These are phyloP conservation scores for Seiridium unicorne DNA, from an alignment of 2,329 filamentous ascomycete genomes.

Conservation along the genomic window DNA sequence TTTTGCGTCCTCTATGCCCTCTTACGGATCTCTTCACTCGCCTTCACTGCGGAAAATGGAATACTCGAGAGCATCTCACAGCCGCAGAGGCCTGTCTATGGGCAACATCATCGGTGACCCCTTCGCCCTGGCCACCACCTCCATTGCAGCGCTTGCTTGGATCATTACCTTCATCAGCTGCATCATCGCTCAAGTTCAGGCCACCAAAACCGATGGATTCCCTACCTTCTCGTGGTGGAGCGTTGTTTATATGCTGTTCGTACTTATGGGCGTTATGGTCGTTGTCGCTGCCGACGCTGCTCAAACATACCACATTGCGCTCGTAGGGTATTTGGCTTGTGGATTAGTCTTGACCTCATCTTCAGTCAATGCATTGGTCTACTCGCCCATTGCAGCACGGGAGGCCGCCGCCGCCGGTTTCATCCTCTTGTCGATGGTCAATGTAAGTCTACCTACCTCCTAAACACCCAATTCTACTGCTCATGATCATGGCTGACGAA, in stretches of 20 bases:
- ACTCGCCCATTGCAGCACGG: slow-evolving; percentile 68
- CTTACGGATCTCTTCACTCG: slow-evolving; percentile 70
- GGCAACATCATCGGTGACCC: slow-evolving; percentile 95
- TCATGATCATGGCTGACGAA: background rate
- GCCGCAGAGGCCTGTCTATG: slow-evolving; percentile 63
- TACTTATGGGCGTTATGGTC: slow-evolving; percentile 76
- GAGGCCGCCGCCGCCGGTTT: slow-evolving; percentile 91
- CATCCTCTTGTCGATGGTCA: slow-evolving; percentile 89
- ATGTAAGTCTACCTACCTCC: slow-evolving; percentile 55
- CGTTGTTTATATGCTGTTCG: slow-evolving; percentile 79
- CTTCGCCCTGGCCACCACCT: slow-evolving; percentile 91
- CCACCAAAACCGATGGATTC: slow-evolving; percentile 49
- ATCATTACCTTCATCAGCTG: slow-evolving; percentile 86
- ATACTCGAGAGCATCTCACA: slow-evolving; percentile 57
- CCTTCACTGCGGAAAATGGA: slow-evolving; percentile 82
- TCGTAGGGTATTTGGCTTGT: slow-evolving; percentile 82
- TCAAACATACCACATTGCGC: slow-evolving; percentile 86
- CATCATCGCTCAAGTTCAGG: slow-evolving; percentile 65
- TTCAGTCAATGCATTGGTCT: slow-evolving; percentile 82
- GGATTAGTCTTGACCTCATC: slow-evolving; percentile 85
- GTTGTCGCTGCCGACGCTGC: slow-evolving; percentile 82
- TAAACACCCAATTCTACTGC: background rate
- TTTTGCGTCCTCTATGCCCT: slow-evolving; percentile 61
- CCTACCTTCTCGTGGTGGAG: slow-evolving; percentile 94
- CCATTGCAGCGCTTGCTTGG: slow-evolving; percentile 93